A percentile compares a stretch with the other conserved stretches of the same genome.
Conservation (phyloP, 345 rosid genomes). For the Kernera saxatilis region DNA sequence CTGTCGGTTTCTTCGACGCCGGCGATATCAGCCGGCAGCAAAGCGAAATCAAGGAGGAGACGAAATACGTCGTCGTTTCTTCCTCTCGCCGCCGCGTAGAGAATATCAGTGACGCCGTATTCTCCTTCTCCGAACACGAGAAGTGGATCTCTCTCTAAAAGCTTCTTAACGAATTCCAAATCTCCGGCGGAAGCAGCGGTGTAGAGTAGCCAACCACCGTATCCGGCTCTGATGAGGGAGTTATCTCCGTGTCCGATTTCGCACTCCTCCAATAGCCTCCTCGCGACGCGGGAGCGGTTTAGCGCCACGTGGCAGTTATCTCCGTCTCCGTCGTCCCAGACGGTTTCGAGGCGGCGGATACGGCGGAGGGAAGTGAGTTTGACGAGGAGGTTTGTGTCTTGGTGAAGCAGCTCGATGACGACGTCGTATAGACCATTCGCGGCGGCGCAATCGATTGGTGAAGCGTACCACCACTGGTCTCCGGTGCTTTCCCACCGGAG, state of each 20-base stretch:
- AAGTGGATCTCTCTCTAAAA: slow-evolving; percentile 70
- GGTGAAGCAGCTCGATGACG: slow-evolving; percentile 75
- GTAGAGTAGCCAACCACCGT: slow-evolving; percentile 96
- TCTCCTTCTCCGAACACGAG: slow-evolving; percentile 98
- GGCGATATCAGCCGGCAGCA: slow-evolving; percentile 34
- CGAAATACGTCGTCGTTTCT: slow-evolving; percentile 58
- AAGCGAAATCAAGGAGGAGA: slow-evolving; percentile 45
- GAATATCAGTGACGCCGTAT: slow-evolving; percentile 79
- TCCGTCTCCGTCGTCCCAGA: slow-evolving; percentile 89
- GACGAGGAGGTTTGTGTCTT: slow-evolving; percentile 89
- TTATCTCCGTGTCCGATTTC: slow-evolving; percentile 59
- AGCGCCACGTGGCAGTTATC: slow-evolving; percentile 55
- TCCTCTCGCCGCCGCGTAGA: slow-evolving; percentile 83
- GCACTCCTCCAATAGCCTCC: slow-evolving; percentile 50
- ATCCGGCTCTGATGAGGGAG: slow-evolving; percentile 76
- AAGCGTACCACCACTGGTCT: slow-evolving; percentile 98
- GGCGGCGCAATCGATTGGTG: slow-evolving; percentile 95
- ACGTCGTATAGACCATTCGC: slow-evolving; percentile 88
- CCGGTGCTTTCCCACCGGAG: slow-evolving; percentile 99
- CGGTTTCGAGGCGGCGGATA: slow-evolving; percentile 93
- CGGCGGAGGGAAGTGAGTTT: slow-evolving; percentile 96
- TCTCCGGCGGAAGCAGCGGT: slow-evolving; percentile 97
- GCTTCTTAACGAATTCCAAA: slow-evolving; percentile 51
- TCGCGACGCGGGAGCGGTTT: slow-evolving; percentile 71
- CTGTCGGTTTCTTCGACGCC: slow-evolving; percentile 26